Evolutionary conservation across 805 yeast genomes (phyloP), one percentile per base, ranked within the genome.

Genomic region (Suhomyces sp.): DNA sequence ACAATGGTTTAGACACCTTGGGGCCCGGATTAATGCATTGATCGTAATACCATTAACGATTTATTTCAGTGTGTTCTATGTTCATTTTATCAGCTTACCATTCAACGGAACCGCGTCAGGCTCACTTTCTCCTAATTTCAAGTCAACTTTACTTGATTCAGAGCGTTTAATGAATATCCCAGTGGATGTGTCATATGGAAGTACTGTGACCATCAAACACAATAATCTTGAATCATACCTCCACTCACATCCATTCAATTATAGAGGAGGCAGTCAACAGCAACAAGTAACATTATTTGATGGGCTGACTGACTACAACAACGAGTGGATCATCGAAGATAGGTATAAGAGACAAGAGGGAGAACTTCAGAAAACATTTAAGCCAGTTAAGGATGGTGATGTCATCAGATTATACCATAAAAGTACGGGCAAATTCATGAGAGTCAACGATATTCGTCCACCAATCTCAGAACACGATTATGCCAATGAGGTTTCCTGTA

Each of bases 391-490:
- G 35, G 76, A 79, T 44, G 81, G 82, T 13, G 79, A 73, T 38
- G 54, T 67, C 10, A 63, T 91, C 14, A 70, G 83, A 39, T 56
- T 93, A n/a, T 77, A 76, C 64, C 98, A 93, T 56, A 69, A 70
- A 39, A 42, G 49, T 2, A 83, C 97, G 1, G 76, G 81, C 11
- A 77, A 78, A 43, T 76, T 84, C 29, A 60, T 93, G 34, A 80
- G 80, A 44, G 83, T 88, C 15, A 79, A 72, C 44, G 84, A 85
- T 42, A 50, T 74, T 33, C 77, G 90, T 41, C 96, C 98, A 3
- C 96, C 96, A 7, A 76, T 88, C 18, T 76, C 91, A 7, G 95
- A 87, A 53, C 93, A 87, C 51, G 98, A 93, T 38, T 90, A 91
- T 59, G 82, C 88, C 53, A 76, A 74, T 44, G 95, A 88, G 58